A percentile compares a stretch with the other conserved stretches of the same genome.
Conservation (phyloP, 1,284 basidiomycete species). For the Vanrija pseudolonga region DNA sequence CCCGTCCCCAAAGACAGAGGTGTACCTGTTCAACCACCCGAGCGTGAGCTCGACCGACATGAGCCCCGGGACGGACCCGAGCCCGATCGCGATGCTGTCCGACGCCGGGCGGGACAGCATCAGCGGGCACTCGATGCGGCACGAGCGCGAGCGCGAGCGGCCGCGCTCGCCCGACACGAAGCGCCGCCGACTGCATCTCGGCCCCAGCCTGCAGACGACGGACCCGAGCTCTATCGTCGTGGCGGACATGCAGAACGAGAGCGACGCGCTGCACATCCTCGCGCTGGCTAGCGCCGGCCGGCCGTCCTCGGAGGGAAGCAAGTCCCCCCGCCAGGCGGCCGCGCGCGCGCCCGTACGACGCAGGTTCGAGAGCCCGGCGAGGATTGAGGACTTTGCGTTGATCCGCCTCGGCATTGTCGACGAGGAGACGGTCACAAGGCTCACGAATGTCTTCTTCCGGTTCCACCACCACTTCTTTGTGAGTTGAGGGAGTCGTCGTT, state of each 20-base stretch:
- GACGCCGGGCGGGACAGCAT: background rate
- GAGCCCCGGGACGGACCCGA: slow-evolving; percentile 8
- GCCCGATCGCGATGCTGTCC: background rate
- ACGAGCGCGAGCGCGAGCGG: background rate
- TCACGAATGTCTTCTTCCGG: slow-evolving; percentile 47
- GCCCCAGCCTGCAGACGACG: slow-evolving; percentile 18
- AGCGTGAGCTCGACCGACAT: slow-evolving; percentile 15
- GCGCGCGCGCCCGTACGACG: background rate
- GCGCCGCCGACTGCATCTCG: slow-evolving; percentile 31
- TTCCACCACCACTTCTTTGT: slow-evolving; percentile 51
- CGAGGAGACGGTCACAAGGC: slow-evolving; percentile 32
- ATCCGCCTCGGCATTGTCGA: slow-evolving; percentile 46
- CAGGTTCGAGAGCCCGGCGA: slow-evolving; percentile 2
- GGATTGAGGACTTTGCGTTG: slow-evolving; percentile 43
- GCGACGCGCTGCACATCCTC: slow-evolving; percentile 47
- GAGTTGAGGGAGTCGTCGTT: slow-evolving; percentile 22
- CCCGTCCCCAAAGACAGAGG: slow-evolving; percentile 9
- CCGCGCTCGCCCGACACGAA: slow-evolving; percentile 19
- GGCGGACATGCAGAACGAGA: slow-evolving; percentile 49
- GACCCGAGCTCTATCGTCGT: slow-evolving; percentile 46
- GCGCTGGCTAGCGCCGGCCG: slow-evolving; percentile 39
- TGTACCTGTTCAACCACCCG: slow-evolving; percentile 18
- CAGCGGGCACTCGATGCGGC: background rate
- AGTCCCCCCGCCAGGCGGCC: background rate
- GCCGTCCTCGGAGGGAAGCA: slow-evolving; percentile 3